Evolutionary conservation across 2,329 filamentous ascomycete species (phyloP), one percentile per base, ranked within the genome.

Genomic region (Talaromyces sp.): DNA sequence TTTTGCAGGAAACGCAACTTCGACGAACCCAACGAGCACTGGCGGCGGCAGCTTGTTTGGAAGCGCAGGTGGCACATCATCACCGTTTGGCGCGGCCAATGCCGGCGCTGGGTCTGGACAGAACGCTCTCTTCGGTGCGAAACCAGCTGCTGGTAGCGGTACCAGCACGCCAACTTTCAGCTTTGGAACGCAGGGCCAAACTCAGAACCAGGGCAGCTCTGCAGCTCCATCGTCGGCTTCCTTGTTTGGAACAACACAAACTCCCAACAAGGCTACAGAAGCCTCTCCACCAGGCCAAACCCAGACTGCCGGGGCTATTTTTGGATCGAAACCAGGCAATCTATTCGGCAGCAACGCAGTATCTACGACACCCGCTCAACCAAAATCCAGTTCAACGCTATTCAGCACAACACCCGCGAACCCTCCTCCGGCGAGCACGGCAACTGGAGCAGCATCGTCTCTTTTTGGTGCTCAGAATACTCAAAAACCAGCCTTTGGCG

Each of bases 361-460:
- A 27, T 71, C 77, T 36, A 78, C 77, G 23, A 78, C 77, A 30
- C 76, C 78, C 56, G 73, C 73, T 30, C 71, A 75, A 51, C 68
- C 73, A 34, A 71, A 69, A n/a, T 63, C 66, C 56, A 67, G 63
- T n/a, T 30, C 57, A 18, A 63, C 63, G 56, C 55, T 76, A 53
- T 79, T 80, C 63, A 72, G 70, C 52, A 76, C 73, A 61, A 67
- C 73, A 56, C 81, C 81, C 56, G 80, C 80, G 59, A 80, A 80
- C 6, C 79, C 79, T 63, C 81, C 81, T 31, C 79, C 80, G 34
- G 64, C 69, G 33, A 67, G 65, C 44, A 63, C 65, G 44, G 66
- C 75, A 50, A 65, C 70, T 23, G 70, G 70, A 8, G 65, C 69
- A 69, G 68, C 65, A 61, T 72, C 65, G 63, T 62, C 68, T 51